Conservation (phyloP, 169 alveolate species). For the Plasmodium fragile region DNA sequence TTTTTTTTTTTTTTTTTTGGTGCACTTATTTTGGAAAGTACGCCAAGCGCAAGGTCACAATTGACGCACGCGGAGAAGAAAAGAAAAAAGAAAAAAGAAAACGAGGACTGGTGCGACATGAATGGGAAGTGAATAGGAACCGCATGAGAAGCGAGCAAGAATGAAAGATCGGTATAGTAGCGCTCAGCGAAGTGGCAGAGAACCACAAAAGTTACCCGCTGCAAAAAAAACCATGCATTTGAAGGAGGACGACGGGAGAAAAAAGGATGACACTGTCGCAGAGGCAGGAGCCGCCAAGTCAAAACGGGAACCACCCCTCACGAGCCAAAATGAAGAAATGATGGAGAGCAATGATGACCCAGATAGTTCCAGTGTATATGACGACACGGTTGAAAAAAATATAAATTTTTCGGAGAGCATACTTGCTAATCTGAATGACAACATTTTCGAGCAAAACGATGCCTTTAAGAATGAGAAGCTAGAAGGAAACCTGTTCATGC, state of each 20-base stretch:
- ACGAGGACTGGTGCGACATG: background rate
- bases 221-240: background rate
- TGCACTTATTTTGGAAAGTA: background rate
- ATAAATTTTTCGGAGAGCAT: slow-evolving; percentile 18
- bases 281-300: background rate
- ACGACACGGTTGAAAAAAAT: slow-evolving; percentile 15
- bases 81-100: background rate
- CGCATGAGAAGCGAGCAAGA: background rate
- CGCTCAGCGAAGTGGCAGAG: background rate
- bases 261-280: background rate
- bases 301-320: background rate
- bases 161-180: background rate
- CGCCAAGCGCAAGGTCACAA: background rate
- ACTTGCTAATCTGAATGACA: slow-evolving; percentile 6
- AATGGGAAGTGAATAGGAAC: background rate
- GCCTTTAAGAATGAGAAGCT: background rate
- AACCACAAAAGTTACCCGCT: background rate
- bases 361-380: slow-evolving; percentile 4
- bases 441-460: slow-evolving; percentile 14
- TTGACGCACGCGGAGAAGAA: background rate
- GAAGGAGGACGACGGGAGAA: background rate
- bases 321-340: background rate
- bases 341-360: background rate
- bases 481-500: background rate
- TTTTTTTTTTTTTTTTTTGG: background rate